Conservation (phyloP, 2,329 filamentous ascomycete genomes). For the Fusarium sp. region DNA sequence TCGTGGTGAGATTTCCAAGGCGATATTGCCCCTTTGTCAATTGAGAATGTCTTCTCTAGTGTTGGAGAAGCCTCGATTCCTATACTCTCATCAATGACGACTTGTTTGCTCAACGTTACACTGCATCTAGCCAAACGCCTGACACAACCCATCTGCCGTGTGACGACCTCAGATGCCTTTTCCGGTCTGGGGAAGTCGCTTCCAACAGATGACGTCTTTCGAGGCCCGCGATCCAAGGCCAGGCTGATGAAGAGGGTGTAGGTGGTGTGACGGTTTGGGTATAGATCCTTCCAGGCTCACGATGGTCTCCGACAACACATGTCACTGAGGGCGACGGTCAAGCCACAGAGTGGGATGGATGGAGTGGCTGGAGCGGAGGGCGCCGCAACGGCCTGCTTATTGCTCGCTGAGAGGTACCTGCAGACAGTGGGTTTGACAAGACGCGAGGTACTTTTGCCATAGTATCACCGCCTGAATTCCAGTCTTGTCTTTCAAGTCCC, state of each 20-base stretch:
- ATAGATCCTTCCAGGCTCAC: constrained; percentile 17
- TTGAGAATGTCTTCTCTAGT: neutral
- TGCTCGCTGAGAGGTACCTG: constrained; percentile 3
- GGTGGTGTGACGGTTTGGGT: constrained; percentile 15
- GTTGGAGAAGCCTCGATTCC: neutral
- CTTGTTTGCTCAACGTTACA: constrained; percentile 10
- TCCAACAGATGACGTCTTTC: constrained; percentile 27
- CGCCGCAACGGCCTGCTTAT: neutral
- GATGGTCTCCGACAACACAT: constrained; percentile 4
- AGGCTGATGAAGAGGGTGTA: neutral
- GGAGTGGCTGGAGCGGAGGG: constrained; percentile 3
- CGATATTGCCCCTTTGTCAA: neutral
- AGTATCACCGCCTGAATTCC: neutral
- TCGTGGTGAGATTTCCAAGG: neutral
- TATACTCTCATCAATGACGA: constrained; percentile 15
- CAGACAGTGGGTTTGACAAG: neutral
- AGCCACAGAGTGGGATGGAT: constrained; percentile 3
- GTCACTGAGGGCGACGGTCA: neutral
- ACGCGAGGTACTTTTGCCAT: neutral
- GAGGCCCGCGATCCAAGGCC: constrained; percentile 14
- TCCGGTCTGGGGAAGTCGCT: neutral
- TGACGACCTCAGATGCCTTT: constrained; percentile 2
- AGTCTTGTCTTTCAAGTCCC: neutral
- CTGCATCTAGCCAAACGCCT: constrained; percentile 1
- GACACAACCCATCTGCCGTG: constrained; percentile 1